Evolutionary conservation across 306 rosid species (phyloP).

Genomic region (Fragaria vesca): DNA sequence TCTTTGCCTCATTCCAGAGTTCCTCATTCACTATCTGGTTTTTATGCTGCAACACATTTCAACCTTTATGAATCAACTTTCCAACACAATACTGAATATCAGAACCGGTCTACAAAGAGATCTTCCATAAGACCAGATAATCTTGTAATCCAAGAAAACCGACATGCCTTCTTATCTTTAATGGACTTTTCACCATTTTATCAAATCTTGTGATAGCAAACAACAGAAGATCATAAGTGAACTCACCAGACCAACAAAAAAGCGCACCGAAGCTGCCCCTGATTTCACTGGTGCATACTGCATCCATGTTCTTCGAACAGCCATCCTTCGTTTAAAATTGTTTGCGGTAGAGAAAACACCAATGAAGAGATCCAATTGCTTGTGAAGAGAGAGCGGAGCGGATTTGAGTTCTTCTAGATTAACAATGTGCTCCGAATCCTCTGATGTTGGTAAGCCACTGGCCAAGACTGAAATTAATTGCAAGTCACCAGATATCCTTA

Average conservation of each 20-base stretch:
- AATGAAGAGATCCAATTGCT: constrained; percentile 65
- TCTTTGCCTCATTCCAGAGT: constrained; percentile 89
- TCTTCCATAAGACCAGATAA: not conserved
- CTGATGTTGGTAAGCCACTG: constrained; percentile 94
- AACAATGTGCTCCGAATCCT: constrained; percentile 83
- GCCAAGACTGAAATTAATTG: constrained; percentile 81
- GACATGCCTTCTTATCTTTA: not conserved
- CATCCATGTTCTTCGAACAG: constrained; percentile 99
- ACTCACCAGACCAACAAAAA: constrained; percentile 98
- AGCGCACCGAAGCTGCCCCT: constrained; percentile 69
- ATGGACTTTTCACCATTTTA: not conserved
- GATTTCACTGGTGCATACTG: constrained; percentile 80
- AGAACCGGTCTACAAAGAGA: not conserved
- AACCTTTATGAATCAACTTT: constrained; percentile 29
- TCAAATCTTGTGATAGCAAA: constrained; percentile 13
- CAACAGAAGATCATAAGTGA: constrained; percentile 23
- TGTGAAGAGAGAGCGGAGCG: constrained; percentile 46
- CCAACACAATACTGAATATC: not conserved
- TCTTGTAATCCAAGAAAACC: constrained; percentile 8
- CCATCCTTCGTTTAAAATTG: constrained; percentile 95
- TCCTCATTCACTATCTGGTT: constrained; percentile 91
- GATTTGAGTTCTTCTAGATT: constrained; percentile 75
- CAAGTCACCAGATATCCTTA: constrained; percentile 78
- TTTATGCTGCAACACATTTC: constrained; percentile 73
- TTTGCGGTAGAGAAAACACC: constrained; percentile 98